Base-by-base conservation (phyloP, 2,329 filamentous ascomycete species). In the Xylariaceae sp. region DNA sequence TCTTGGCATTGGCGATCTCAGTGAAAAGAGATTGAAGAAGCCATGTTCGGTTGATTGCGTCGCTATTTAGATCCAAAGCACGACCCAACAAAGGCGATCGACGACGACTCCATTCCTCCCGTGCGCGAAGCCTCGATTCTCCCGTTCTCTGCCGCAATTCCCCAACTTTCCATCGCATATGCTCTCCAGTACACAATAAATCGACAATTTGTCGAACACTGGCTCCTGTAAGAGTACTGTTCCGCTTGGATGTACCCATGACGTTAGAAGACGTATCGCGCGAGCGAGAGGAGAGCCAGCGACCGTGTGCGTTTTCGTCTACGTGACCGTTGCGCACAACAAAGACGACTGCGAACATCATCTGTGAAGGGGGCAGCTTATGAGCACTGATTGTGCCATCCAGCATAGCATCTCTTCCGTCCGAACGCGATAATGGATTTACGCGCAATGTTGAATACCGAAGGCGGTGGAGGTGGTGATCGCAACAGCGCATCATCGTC, bases 361-460 rank as follows among this genome's bases (percentile, higher is more conserved):
- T 26, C 22, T 26, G 6, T 6, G 22, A 26, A 26, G 6, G 22
- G 22, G 6, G 22, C 22, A 6, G 22, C 22, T 11, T n/a, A 11
- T 11, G 22, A 26, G 22, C 6, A 26, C 22, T 11, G 11, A 26
- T 11, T 11, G 6, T 6, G 6, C 22, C 22, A 26, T 26, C 22
- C 6, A 26, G 11, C 11, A 6, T 26, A 6, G 6, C 22, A 26
- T 26, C 22, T 26, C 22, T 26, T 26, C 22, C 22, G 22, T 26
- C 22, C 16, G 9, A 9, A 26, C 15, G 24, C 30, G 39, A 48
- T 31, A 34, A 51, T 59, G 56, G 56, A 59, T 52, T 22, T 59
- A 45, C 56, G 48, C 47, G 44, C 69, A 13, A 73, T 81, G 53
- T 62, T 81, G 36, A 81, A 79, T 59, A 65, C 69, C 17, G 67